Conservation (phyloP, 2,329 filamentous ascomycete species). For the Hymenotorrendiella dingleyae region DNA sequence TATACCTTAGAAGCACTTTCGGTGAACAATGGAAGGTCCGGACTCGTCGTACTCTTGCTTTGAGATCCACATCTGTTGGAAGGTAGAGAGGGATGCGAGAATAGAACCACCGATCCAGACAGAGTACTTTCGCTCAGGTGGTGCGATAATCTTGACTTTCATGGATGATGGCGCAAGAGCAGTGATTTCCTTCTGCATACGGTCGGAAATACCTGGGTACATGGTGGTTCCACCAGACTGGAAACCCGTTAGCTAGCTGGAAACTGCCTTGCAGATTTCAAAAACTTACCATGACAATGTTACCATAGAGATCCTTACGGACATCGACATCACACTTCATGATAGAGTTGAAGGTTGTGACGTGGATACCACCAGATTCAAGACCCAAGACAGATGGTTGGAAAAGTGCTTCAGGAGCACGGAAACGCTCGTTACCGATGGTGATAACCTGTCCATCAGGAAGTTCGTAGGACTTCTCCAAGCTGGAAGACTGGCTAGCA, state of each 20-base stretch:
- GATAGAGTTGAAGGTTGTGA: conserved; percentile 99
- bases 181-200: conserved; percentile 99
- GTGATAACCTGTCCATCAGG: conserved; percentile 99
- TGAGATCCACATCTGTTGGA: conserved; percentile 99
- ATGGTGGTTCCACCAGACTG: conserved; percentile 99
- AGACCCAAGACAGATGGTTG: conserved; percentile 66
- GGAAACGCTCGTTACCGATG: conserved; percentile 99
- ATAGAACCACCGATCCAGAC: conserved; percentile 99
- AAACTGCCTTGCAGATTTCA: conserved; percentile 6
- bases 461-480: conserved; percentile 99
- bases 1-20: conserved; percentile 99
- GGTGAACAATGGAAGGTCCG: conserved; percentile 98
- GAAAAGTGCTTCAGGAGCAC: conserved; percentile 90
- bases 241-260: conserved; percentile 13
- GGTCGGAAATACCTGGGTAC: conserved; percentile 99
- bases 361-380: conserved; percentile 97
- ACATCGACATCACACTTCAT: conserved; percentile 99
- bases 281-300: conserved; percentile 98
- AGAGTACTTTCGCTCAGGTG: conserved; percentile 99
- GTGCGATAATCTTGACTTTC: conserved; percentile 99
- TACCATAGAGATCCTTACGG: conserved; percentile 99
- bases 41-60: conserved; percentile 99
- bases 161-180: conserved; percentile 98
- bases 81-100: conserved; percentile 97
- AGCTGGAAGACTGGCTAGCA: conserved; percentile 99